phyloP scores from a whole-genome alignment of 164 flowering plant genomes.

The Vitis rupestris region DNA sequence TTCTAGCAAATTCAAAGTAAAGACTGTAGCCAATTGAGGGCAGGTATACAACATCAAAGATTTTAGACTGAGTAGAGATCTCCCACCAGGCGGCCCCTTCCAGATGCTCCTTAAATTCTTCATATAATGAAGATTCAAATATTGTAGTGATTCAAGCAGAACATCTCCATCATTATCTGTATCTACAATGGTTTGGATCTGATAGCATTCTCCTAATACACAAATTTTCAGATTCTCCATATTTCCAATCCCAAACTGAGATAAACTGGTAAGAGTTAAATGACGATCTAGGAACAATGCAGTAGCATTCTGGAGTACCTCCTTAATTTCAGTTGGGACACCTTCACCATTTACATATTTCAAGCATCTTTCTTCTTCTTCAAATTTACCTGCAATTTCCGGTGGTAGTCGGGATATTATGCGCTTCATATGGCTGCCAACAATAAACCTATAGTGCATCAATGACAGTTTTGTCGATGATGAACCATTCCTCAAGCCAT shows the following conservation, averaged over 20 bases:
- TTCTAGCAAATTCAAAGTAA: too few relatives aligned
- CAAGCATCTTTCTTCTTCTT: constrained; percentile 3
- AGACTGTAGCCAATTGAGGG: too few relatives aligned
- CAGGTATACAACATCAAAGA: too few relatives aligned
- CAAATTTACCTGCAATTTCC: not conserved
- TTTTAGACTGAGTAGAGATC: too few relatives aligned
- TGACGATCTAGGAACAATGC: constrained; percentile 14
- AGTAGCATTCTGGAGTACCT: not conserved
- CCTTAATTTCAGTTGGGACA: not conserved
- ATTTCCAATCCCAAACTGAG: constrained; percentile 9
- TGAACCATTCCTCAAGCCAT: too few relatives aligned
- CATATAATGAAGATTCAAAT: constrained; percentile 6
- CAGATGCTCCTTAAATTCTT: constrained; percentile 6
- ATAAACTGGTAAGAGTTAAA: constrained; percentile 2
- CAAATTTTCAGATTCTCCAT: constrained; percentile 10
- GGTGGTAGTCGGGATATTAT: not conserved
- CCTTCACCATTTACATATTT: not conserved
- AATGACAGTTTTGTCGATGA: too few relatives aligned
- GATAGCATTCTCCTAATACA: constrained; percentile 11
- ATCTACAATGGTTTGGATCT: constrained; percentile 7
- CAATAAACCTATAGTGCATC: not conserved
- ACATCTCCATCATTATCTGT: not conserved
- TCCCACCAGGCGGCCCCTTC: not conserved
- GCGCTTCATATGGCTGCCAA: constrained; percentile 4
- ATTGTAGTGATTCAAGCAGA: constrained; percentile 1